Base-by-base conservation (phyloP, 2,329 filamentous ascomycete genomes). In the Botrytis aclada region DNA sequence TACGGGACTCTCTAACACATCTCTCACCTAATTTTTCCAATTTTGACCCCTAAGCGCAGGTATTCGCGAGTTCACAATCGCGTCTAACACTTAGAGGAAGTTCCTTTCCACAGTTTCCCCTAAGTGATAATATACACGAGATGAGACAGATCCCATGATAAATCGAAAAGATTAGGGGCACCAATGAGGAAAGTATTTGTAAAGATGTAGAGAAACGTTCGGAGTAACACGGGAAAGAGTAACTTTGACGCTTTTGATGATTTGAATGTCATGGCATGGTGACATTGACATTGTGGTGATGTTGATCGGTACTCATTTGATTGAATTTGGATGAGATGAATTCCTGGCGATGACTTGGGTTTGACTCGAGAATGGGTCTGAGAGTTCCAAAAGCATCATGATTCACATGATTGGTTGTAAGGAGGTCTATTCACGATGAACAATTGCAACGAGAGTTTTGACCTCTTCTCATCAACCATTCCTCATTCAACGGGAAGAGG, bases 81-180 rank as follows among this genome's bases (percentile, higher is more conserved):
- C 37, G 43, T 74, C 72, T 73, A 73, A 73, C 67, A 73, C 72
- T 73, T 77, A 76, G 71, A 71, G 69, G 70, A 60, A 72, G 66
- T 58, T 72, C 65, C 72, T 73, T 41, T 58, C 56, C 54, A 54
- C 64, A 65, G 37, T 69, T 71, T 74, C 77, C 74, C 70, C 72
- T 77, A 78, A 78, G 75, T 75, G 74, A 75, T 74, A 76, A 74
- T 74, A 61, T 78, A 77, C 75, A 76, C 60, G 75, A 73, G 70
- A 39, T 45, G 54, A 32, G n/a, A 69, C 34, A 51, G 56, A 63
- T 70, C 58, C 66, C 58, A 71, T 71, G 69, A 71, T 54, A 56
- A 64, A 41, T 32, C 9, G 25, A 43, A 37, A 14, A 39, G 37
- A 65, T 64, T 39, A 71, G 69, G 18, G 37, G n/a, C 56, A 22